Percentiles rank a stretch among this genome's conserved stretches.
These are phyloP conservation scores for Astrothelium subdiscretum DNA, from an alignment of 495 filamentous ascomycete genomes.

Conservation along the genomic window DNA sequence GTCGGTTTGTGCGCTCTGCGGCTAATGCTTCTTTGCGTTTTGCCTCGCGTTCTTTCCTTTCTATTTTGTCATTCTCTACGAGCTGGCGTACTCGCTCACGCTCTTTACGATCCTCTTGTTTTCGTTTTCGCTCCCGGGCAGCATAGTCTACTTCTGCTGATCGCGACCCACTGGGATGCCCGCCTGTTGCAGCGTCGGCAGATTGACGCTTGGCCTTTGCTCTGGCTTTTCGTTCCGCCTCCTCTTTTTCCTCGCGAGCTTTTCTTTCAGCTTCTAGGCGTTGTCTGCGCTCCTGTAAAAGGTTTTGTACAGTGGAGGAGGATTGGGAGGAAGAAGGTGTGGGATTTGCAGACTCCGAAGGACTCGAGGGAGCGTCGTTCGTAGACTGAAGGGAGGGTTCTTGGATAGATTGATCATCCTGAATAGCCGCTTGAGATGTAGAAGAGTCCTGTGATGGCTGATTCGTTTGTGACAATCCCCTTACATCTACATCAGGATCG, in stretches of 20 bases:
- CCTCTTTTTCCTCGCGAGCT: slow-evolving; percentile 9
- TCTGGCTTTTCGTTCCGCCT: slow-evolving; percentile 11
- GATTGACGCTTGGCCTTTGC: slow-evolving; percentile 8
- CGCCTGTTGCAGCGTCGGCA: slow-evolving; percentile 7
- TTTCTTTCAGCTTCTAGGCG: slow-evolving; percentile 13
- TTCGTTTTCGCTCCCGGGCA: slow-evolving; percentile 16
- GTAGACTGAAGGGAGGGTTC: background rate
- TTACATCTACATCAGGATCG: background rate
- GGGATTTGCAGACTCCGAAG: background rate
- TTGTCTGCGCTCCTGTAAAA: slow-evolving; percentile 13
- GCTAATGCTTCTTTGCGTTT: slow-evolving; percentile 31
- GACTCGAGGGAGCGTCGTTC: background rate
- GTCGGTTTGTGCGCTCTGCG: slow-evolving; percentile 7
- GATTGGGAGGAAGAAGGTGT: background rate
- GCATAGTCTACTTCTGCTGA: slow-evolving; percentile 10
- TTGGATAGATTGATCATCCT: background rate
- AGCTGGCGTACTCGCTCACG: slow-evolving; percentile 21
- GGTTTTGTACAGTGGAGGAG: background rate
- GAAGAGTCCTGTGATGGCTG: background rate
- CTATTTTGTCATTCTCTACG: slow-evolving; percentile 45
- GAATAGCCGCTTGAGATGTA: background rate
- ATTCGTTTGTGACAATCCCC: background rate
- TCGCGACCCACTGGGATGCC: slow-evolving; percentile 5
- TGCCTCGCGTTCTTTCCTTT: slow-evolving; percentile 43
- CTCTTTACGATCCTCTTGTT: slow-evolving; percentile 24